Conservation (phyloP, 805 yeast genomes). For the Wickerhamiella azyma region DNA sequence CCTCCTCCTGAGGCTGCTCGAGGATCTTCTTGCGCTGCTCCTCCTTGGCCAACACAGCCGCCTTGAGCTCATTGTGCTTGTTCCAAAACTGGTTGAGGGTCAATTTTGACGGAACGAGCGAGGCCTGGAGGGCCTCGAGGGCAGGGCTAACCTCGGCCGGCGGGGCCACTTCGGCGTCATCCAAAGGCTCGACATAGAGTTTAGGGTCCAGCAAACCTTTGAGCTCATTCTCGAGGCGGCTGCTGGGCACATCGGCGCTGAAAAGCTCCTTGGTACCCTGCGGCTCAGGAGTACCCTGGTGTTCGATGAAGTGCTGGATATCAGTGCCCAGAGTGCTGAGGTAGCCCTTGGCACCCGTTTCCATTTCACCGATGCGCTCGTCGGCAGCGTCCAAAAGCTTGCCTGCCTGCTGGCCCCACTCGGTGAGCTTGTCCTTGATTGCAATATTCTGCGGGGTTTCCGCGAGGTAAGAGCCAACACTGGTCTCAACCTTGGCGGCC, state of each 20-base stretch:
- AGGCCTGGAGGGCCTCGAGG: slow-evolving; percentile 41
- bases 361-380: slow-evolving; percentile 57
- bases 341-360: slow-evolving; percentile 50
- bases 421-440: slow-evolving; percentile 22
- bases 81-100: slow-evolving; percentile 60
- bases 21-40: slow-evolving; percentile 50
- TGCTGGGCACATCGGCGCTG: slow-evolving; percentile 29
- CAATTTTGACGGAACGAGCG: slow-evolving; percentile 51
- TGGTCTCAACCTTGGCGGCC: slow-evolving; percentile 4
- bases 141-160: slow-evolving; percentile 29
- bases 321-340: slow-evolving; percentile 42
- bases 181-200: neutral
- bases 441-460: slow-evolving; percentile 15
- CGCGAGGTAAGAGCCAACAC: slow-evolving; percentile 2
- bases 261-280: slow-evolving; percentile 28
- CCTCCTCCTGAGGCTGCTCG: slow-evolving; percentile 28
- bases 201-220: slow-evolving; percentile 30
- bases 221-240: slow-evolving; percentile 50
- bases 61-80: slow-evolving; percentile 45
- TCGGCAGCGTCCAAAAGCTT: slow-evolving; percentile 59
- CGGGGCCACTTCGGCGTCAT: neutral
- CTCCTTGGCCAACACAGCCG: slow-evolving; percentile 46
- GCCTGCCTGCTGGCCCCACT: slow-evolving; percentile 36
- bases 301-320: slow-evolving; percentile 31
- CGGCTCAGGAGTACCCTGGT: slow-evolving; percentile 18